Conservation (phyloP, 345 rosid species). For the Murraya paniculata region DNA sequence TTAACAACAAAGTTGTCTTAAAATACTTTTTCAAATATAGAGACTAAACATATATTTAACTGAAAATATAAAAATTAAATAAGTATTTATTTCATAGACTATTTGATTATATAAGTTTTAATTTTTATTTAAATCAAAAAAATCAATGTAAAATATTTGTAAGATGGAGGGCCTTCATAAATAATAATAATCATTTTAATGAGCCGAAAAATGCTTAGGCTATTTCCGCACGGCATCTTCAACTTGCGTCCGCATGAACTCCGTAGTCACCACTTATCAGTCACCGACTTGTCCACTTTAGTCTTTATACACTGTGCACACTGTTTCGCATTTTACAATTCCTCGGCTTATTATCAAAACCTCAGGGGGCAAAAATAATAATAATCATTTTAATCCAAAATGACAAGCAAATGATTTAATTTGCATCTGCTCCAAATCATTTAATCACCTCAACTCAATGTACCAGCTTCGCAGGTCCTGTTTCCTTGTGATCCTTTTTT, state of each 20-base stretch:
- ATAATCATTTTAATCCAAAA: neutral
- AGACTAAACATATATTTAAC: too few species aligned
- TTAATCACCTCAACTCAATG: neutral
- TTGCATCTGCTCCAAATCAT: neutral
- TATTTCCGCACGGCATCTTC: neutral
- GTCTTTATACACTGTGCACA: too few species aligned
- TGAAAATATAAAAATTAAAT: too few species aligned
- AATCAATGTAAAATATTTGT: too few species aligned
- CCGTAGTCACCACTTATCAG: neutral
- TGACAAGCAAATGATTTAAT: neutral
- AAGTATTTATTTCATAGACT: too few species aligned
- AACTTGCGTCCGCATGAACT: neutral
- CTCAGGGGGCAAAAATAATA: neutral
- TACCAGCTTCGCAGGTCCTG: neutral
- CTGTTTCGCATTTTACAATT: neutral
- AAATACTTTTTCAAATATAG: too few species aligned
- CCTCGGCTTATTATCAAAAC: neutral
- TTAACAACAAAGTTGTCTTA: too few species aligned
- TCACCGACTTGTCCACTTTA: neutral
- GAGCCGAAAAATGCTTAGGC: neutral
- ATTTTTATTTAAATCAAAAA: too few species aligned
- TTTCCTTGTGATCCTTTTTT: neutral
- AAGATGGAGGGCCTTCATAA: too few species aligned
- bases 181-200: too few species aligned
- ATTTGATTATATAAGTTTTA: too few species aligned